Evolutionary conservation across 163 green algal genomes (phyloP).

Genomic region (Scenedesmus sp.): DNA sequence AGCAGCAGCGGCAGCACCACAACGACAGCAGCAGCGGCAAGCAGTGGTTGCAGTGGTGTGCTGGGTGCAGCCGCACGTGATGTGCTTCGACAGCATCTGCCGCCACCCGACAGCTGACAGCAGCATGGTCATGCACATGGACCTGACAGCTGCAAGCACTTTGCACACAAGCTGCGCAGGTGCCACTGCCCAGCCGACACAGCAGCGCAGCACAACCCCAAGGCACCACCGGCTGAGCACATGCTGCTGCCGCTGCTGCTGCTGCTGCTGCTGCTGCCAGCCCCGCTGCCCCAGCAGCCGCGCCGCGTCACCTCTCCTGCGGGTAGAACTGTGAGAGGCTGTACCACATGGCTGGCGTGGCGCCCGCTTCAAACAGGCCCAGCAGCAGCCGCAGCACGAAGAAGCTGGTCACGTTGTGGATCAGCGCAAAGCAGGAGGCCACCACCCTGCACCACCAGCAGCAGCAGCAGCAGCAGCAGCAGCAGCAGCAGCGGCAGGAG

Average conservation of each 20-base stretch:
- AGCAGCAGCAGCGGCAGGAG: slow-evolving; percentile 9
- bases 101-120: not conserved
- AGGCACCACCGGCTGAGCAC: not conserved
- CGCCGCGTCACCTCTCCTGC: not conserved
- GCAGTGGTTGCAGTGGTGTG: not conserved
- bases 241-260: not conserved
- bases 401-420: slow-evolving; percentile 55
- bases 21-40: not conserved
- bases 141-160: no score
- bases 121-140: not conserved
- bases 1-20: not conserved
- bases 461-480: not conserved
- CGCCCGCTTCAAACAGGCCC: slow-evolving; percentile 65
- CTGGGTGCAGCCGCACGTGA: not conserved
- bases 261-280: not conserved
- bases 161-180: no score
- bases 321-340: slow-evolving; percentile 70
- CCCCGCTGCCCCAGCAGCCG: not conserved
- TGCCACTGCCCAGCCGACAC: no score
- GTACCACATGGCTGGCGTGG: slow-evolving; percentile 71
- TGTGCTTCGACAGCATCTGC: not conserved
- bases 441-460: slow-evolving; percentile 12
- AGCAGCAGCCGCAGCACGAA: slow-evolving; percentile 71
- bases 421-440: slow-evolving; percentile 53
- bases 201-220: not conserved